Base-by-base conservation (phyloP, 805 yeast species). In the Spathaspora arborariae region DNA sequence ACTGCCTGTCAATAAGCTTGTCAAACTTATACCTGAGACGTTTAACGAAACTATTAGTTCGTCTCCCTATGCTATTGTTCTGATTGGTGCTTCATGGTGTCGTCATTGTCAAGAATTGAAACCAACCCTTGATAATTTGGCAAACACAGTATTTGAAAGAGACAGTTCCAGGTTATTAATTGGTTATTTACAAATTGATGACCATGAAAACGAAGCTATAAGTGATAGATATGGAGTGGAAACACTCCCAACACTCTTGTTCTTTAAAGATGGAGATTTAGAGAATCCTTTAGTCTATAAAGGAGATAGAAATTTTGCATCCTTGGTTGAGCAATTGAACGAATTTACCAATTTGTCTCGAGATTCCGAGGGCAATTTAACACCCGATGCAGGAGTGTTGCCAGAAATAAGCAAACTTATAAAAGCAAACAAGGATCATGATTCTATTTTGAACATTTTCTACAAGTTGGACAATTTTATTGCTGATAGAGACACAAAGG, bases 41-140 rank as follows among this genome's bases (percentile, higher is more conserved):
- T 75, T 81, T 53, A 72, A 70, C 47, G 59, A 66, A 5, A 44
- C 56, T n/a, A 74, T 79, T 9, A 48, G 57, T 22, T 52, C 53
- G 36, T 69, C 73, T 15, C 41, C 38, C 10, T 52, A 56, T 46
- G 54, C 67, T 0, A 58, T 84, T 34, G 72, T 84, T 19, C 73
- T 79, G 2, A 78, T 84, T 55, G 77, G 86, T 4, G 80, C 84
- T 13, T 68, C 74, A 35, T 78, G 85, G 83, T 81, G 88, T 58
- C 75, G 70, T 18, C 75, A 78, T 57, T 82, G 88, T 65, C 70
- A 76, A 60, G 62, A 65, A 16, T 63, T 82, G 53, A 67, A 71
- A 47, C 84, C 85, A 2, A 63, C 60, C 8, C 79, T 80, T 68
- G 75, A 70, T 39, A 51, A 64, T 42, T 63, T 82, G 44, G 83